These are phyloP conservation scores for Blastobotrys attinorum DNA, from an alignment of 805 yeast species.

Conservation along the genomic window DNA sequence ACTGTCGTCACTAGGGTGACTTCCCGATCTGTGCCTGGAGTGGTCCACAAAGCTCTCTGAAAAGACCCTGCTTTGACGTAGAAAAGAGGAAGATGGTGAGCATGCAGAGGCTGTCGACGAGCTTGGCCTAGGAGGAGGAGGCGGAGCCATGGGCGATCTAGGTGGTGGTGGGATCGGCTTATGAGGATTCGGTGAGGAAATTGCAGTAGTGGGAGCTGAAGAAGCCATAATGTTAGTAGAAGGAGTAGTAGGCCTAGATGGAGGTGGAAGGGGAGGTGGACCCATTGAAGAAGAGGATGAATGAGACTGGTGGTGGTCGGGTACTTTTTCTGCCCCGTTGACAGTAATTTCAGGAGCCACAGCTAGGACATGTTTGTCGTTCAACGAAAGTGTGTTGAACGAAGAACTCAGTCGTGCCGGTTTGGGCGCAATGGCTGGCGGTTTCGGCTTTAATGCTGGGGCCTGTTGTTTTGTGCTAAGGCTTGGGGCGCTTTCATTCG, in stretches of 20 bases:
- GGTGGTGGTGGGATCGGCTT: conserved; percentile 10
- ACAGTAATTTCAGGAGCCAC: conserved; percentile 2
- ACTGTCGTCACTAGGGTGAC: too few relatives aligned
- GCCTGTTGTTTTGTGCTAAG: too few relatives aligned
- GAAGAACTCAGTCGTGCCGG: conserved; percentile 11
- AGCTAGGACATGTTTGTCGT: background rate
- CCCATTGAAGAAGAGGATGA: background rate
- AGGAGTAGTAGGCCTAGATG: conserved; percentile 1
- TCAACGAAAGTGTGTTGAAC: background rate
- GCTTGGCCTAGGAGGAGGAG: background rate
- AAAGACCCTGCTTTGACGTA: too few relatives aligned
- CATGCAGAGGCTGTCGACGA: background rate
- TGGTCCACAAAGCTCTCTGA: too few relatives aligned
- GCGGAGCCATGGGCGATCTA: conserved; percentile 1
- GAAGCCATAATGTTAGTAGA: too few relatives aligned
- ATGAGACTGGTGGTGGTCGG: background rate
- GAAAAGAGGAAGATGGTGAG: too few relatives aligned
- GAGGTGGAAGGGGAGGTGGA: conserved; percentile 6
- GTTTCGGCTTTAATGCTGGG: conserved; percentile 3
- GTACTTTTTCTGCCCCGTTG: conserved; percentile 1
- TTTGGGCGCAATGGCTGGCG: conserved; percentile 15
- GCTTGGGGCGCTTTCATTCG: background rate
- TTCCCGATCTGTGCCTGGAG: too few relatives aligned
- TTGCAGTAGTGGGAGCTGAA: background rate
- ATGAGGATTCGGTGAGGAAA: background rate